These are phyloP conservation scores for Incumbomyces lentus DNA, from an alignment of 2,329 filamentous ascomycete species.

Conservation along the genomic window DNA sequence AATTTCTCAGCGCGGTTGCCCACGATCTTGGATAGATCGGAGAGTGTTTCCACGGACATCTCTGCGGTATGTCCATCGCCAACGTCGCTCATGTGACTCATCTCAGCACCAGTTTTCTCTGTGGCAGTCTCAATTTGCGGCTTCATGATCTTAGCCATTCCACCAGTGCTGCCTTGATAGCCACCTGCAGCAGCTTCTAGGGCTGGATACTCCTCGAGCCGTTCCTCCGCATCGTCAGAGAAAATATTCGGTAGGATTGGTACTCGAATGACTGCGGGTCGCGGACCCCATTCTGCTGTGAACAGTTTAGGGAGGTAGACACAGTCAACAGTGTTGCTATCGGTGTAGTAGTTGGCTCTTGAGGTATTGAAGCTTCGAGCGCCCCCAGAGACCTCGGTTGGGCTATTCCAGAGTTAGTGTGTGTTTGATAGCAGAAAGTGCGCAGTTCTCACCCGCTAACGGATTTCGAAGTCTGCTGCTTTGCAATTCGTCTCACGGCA, in stretches of 20 bases:
- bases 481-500: slow-evolving; percentile 39
- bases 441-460: slow-evolving; percentile 28
- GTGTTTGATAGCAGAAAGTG: not conserved
- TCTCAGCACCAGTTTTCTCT: slow-evolving; percentile 26
- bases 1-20: slow-evolving; percentile 30
- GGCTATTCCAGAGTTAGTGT: slow-evolving; percentile 11
- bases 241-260: slow-evolving; percentile 40
- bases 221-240: slow-evolving; percentile 23
- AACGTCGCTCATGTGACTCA: slow-evolving; percentile 48
- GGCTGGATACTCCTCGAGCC: slow-evolving; percentile 17
- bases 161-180: slow-evolving; percentile 18
- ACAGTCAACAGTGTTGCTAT: slow-evolving; percentile 54
- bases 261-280: slow-evolving; percentile 33
- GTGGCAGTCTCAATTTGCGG: slow-evolving; percentile 44
- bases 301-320: slow-evolving; percentile 46
- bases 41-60: slow-evolving; percentile 42
- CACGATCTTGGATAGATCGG: slow-evolving; percentile 42
- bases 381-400: slow-evolving; percentile 18
- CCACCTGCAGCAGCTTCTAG: slow-evolving; percentile 20
- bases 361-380: slow-evolving; percentile 53
- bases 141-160: slow-evolving; percentile 37
- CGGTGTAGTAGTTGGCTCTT: slow-evolving; percentile 43
- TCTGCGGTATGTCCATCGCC: slow-evolving; percentile 43
- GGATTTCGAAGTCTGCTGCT: slow-evolving; percentile 25
- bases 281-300: slow-evolving; percentile 26